Conservation (phyloP, 805 yeast species). For the Kodamaea leandrae region DNA sequence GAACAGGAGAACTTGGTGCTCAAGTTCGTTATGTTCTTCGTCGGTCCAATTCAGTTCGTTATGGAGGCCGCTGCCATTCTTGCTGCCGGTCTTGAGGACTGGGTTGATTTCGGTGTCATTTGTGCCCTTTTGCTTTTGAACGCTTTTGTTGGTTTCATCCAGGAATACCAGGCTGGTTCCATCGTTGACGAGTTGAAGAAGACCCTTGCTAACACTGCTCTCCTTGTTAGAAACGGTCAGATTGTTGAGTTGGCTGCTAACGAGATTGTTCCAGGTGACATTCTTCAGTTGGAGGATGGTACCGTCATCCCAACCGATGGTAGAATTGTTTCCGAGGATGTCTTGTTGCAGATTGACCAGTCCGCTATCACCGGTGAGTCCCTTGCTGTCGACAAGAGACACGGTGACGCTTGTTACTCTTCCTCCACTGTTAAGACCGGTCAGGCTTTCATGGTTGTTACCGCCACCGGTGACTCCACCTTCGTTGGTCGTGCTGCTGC, state of each 20-base stretch:
- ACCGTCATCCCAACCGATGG: constrained; percentile 92
- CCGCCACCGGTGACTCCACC: constrained; percentile 94
- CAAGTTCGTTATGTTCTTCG: constrained; percentile 82
- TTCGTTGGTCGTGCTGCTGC: constrained; percentile 98
- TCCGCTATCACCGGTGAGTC: constrained; percentile 98
- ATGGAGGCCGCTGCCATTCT: constrained; percentile 95
- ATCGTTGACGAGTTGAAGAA: constrained; percentile 95
- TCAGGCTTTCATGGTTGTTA: constrained; percentile 90
- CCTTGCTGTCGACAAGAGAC: constrained; percentile 87
- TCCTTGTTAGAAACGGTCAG: constrained; percentile 79
- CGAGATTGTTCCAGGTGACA: constrained; percentile 94
- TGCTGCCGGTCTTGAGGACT: constrained; percentile 95
- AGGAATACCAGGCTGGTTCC: constrained; percentile 97
- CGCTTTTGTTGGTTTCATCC: constrained; percentile 93
- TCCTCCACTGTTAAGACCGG: constrained; percentile 95
- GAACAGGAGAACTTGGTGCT: constrained; percentile 76
- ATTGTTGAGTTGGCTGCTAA: constrained; percentile 72
- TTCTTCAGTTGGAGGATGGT: constrained; percentile 90
- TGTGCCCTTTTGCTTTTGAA: constrained; percentile 81
- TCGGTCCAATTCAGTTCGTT: constrained; percentile 95
- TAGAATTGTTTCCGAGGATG: constrained; percentile 80
- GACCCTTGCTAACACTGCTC: constrained; percentile 88
- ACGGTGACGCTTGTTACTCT: constrained; percentile 84
- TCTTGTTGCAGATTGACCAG: constrained; percentile 89
- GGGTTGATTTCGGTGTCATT: constrained; percentile 99